Percentiles rank a stretch among this genome's conserved stretches.
phyloP scores from a whole-genome alignment of 345 rosid genomes.

The Punica granatum region DNA sequence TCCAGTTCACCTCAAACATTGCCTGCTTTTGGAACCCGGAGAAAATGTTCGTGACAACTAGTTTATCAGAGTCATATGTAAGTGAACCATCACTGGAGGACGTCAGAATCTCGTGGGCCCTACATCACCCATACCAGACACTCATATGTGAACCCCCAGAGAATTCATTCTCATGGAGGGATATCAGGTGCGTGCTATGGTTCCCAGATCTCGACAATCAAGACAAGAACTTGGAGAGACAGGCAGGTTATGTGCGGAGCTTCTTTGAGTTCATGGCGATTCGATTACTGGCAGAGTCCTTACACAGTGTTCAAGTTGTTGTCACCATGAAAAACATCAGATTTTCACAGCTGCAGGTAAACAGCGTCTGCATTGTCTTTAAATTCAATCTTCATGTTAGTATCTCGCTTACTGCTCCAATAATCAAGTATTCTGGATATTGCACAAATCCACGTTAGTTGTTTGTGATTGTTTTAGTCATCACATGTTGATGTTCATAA shows the following conservation, averaged over 20 bases:
- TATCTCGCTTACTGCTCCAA: neutral
- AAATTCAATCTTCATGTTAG: neutral
- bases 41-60: slow-evolving; percentile 52
- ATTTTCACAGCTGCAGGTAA: slow-evolving; percentile 73
- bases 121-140: slow-evolving; percentile 54
- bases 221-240: slow-evolving; percentile 38
- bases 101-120: slow-evolving; percentile 59
- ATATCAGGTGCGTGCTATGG: slow-evolving; percentile 65
- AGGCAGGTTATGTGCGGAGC: slow-evolving; percentile 42
- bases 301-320: slow-evolving; percentile 43
- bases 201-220: slow-evolving; percentile 44
- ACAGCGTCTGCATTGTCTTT: neutral
- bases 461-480: neutral
- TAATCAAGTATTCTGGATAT: neutral
- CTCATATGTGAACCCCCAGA: slow-evolving; percentile 39
- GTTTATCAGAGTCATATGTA: slow-evolving; percentile 36
- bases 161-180: slow-evolving; percentile 59
- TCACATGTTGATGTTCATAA: neutral
- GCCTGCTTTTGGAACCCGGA: slow-evolving; percentile 43
- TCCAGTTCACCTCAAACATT: slow-evolving; percentile 57
- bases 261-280: slow-evolving; percentile 71
- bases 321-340: slow-evolving; percentile 70
- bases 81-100: slow-evolving; percentile 29
- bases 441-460: neutral
- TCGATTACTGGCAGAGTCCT: slow-evolving; percentile 50